These are phyloP conservation scores for Thoreauomyces humboldtii DNA, from an alignment of 192 early-diverging fungal genomes.

Conservation along the genomic window DNA sequence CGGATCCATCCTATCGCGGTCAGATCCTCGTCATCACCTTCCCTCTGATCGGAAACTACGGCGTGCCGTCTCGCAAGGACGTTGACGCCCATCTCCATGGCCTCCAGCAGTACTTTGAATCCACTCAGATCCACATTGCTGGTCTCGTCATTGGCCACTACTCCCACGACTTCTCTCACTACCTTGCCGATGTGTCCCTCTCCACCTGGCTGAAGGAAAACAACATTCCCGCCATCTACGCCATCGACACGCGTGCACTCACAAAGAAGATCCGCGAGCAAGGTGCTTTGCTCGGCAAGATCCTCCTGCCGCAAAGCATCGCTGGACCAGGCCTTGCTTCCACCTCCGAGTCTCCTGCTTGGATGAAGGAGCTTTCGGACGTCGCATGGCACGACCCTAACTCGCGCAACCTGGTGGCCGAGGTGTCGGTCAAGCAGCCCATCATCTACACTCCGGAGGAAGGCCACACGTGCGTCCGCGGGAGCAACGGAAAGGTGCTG, in stretches of 20 bases:
- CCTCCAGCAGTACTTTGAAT: slow-evolving; percentile 94
- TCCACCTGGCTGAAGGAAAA: slow-evolving; percentile 89
- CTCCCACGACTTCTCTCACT: slow-evolving; percentile 90
- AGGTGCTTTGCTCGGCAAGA: slow-evolving; percentile 88
- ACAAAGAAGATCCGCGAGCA: slow-evolving; percentile 94
- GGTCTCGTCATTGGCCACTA: slow-evolving; percentile 91
- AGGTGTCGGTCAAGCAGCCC: slow-evolving; percentile 86
- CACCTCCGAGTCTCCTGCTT: slow-evolving; percentile 28
- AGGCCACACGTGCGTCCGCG: slow-evolving; percentile 39
- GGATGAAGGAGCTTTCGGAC: slow-evolving; percentile 69
- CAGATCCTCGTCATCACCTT: slow-evolving; percentile 98
- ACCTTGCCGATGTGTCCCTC: slow-evolving; percentile 82
- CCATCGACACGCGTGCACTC: slow-evolving; percentile 93
- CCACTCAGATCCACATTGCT: slow-evolving; percentile 88
- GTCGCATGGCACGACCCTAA: slow-evolving; percentile 94
- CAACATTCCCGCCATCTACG: slow-evolving; percentile 88
- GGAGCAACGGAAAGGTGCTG: slow-evolving; percentile 66
- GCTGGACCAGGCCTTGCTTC: slow-evolving; percentile 41
- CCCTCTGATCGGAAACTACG: slow-evolving; percentile 97
- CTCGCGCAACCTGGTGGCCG: slow-evolving; percentile 85
- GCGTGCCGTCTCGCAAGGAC: slow-evolving; percentile 85
- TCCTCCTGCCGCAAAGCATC: slow-evolving; percentile 74
- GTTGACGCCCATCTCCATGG: slow-evolving; percentile 82
- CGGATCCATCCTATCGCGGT: slow-evolving; percentile 96
- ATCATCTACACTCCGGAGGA: slow-evolving; percentile 58